Conservation (phyloP, 208 protist species). For the Wallacemonas sp. region DNA sequence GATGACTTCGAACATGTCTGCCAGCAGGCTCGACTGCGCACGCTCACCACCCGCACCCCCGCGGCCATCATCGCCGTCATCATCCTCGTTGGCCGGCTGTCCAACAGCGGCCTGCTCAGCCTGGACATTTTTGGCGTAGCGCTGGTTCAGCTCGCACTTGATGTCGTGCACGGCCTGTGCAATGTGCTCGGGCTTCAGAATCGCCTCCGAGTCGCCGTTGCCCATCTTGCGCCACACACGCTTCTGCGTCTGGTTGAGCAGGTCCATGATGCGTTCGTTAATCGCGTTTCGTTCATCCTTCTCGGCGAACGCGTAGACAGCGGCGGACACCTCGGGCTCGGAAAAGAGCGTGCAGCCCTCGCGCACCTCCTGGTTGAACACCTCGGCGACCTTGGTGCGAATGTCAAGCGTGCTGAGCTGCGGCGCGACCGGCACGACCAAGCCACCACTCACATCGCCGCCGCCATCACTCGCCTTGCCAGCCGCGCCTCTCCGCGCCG, state of each 20-base stretch:
- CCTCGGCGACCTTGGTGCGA: slow-evolving; percentile 81
- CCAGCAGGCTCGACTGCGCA: not conserved
- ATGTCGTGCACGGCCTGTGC: slow-evolving; percentile 50
- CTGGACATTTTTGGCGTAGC: slow-evolving; percentile 50
- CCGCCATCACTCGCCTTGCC: not conserved
- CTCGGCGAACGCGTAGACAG: slow-evolving; percentile 89
- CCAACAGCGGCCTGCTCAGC: slow-evolving; percentile 16
- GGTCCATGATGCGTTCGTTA: slow-evolving; percentile 71
- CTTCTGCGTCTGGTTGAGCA: slow-evolving; percentile 75
- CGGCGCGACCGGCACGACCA: slow-evolving; percentile 46
- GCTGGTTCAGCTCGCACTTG: slow-evolving; percentile 77
- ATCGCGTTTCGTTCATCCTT: slow-evolving; percentile 88
- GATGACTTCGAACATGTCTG: slow-evolving; percentile 8
- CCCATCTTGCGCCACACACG: slow-evolving; percentile 65
- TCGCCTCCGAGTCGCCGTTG: slow-evolving; percentile 53
- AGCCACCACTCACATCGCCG: not conserved
- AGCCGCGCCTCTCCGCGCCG: not conserved
- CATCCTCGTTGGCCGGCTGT: slow-evolving; percentile 1
- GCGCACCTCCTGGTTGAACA: slow-evolving; percentile 74
- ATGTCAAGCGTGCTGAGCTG: slow-evolving; percentile 76
- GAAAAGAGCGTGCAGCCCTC: slow-evolving; percentile 81
- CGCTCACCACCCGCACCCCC: slow-evolving; percentile 1
- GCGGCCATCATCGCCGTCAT: slow-evolving; percentile 11
- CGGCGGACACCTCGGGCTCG: slow-evolving; percentile 79
- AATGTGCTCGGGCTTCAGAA: slow-evolving; percentile 61